Evolutionary conservation across 495 filamentous ascomycete species (phyloP), one percentile per base, ranked within the genome.

Genomic region (Annulohypoxylon stygium): DNA sequence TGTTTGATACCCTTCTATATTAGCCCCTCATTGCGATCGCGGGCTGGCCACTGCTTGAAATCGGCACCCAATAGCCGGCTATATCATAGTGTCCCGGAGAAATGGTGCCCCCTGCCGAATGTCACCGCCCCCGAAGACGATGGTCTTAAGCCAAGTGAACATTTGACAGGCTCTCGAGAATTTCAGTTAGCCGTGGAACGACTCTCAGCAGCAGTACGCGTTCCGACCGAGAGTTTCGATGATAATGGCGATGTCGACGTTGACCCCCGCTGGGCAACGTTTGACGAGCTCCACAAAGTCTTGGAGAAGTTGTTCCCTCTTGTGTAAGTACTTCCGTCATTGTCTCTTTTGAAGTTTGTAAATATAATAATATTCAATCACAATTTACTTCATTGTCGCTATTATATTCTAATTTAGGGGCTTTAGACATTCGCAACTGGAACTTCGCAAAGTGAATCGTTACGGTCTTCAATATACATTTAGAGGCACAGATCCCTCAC

Each of bases 381-480:
- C 23, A n/a, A 20, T 9, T 20, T 10, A 10, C 1, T 20, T 57
- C 39, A 9, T 30, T 48, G 20, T 18, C 33, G 2, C 11, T 14
- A 25, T n/a, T 39, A 23, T 10, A 60, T 65, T 30, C 43, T 47
- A 2, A 61, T 48, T 12, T 47, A 36, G 0, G 3, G 20, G 39
- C 34, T 11, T 12, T 30, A 76, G 74, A 48, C 66, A 79, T 45
- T 70, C 75, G 14, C 65, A 75, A 39, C 71, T 78, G 30, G 67
- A 73, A 12, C 62, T 89, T 30, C 85, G 87, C 48, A 83, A 83
- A 50, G 80, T 90, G 59, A 90, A 92, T 75, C 86, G 84, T 0
- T 84, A 88, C 64, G 88, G 86, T 2, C 80, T 91, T 26, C 76
- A 89, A 36, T 90, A 83, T 75, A 90, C 87, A 4, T 83, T 88